Conservation (phyloP, 768 basidiomycete genomes). For the Collybiopsis luxurians region DNA sequence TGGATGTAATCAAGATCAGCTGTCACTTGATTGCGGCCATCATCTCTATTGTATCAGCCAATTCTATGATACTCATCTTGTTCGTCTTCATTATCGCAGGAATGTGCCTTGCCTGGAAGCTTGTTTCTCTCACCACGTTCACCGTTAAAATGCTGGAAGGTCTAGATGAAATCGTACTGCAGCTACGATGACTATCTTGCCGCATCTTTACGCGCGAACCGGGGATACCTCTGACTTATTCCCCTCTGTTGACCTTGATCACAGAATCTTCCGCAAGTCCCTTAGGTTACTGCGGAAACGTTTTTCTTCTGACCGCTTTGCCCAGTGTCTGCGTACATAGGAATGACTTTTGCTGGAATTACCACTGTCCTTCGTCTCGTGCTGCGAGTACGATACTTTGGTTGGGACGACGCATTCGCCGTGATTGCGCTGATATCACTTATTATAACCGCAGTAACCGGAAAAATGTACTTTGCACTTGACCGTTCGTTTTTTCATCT, state of each 20-base stretch:
- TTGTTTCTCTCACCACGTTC: too few species aligned
- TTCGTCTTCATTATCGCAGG: too few species aligned
- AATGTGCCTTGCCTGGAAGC: too few species aligned
- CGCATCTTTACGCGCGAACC: too few species aligned
- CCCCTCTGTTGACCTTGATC: background rate
- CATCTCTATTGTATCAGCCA: too few species aligned
- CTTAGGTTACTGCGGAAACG: background rate
- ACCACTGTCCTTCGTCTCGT: background rate
- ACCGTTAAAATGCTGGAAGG: too few species aligned
- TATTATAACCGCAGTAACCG: background rate
- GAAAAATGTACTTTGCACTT: background rate
- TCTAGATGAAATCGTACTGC: too few species aligned
- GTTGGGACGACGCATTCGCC: slow-evolving; percentile 4
- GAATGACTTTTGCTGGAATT: background rate
- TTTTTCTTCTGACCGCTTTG: background rate
- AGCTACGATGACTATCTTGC: too few species aligned
- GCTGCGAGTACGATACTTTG: background rate
- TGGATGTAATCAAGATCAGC: too few species aligned
- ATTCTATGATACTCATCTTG: too few species aligned
- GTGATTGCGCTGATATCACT: background rate
- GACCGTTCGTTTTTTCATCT: background rate
- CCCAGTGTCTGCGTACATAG: background rate
- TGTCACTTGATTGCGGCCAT: too few species aligned
- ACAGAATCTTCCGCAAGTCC: background rate
- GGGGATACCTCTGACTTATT: background rate